These are phyloP conservation scores for Pyricularia sp. DNA, from an alignment of 2,329 filamentous ascomycete species.

Conservation along the genomic window DNA sequence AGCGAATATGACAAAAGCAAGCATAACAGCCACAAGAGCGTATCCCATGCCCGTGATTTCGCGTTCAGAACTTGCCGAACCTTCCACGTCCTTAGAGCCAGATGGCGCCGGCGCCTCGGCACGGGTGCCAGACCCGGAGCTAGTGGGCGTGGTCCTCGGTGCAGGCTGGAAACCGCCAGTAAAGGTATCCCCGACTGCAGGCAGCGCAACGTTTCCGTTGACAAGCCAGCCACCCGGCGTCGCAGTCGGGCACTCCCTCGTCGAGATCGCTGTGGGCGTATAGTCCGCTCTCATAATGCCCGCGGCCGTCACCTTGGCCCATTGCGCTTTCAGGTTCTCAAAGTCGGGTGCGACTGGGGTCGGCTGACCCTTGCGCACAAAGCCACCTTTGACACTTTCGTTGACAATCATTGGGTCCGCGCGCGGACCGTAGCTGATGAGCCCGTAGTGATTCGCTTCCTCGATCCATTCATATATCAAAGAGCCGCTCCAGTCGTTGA, in stretches of 20 bases:
- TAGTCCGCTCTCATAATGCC: conserved; percentile 57
- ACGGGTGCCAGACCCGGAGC: conserved; percentile 11
- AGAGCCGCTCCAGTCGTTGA: conserved; percentile 55
- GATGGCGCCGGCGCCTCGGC: conserved; percentile 10
- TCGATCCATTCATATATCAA: conserved; percentile 88
- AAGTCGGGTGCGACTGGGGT: conserved; percentile 66
- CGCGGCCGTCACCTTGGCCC: conserved; percentile 58
- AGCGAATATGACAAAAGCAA: conserved; percentile 23
- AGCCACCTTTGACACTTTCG: conserved; percentile 50
- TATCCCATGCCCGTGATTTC: conserved; percentile 36
- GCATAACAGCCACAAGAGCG: conserved; percentile 36
- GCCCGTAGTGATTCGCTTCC: conserved; percentile 70
- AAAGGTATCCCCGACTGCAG: conserved; percentile 48
- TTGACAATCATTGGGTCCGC: conserved; percentile 38
- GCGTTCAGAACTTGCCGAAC: conserved; percentile 29
- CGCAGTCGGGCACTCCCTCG: conserved; percentile 56
- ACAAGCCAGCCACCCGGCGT: conserved; percentile 62
- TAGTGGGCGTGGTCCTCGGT: conserved; percentile 6
- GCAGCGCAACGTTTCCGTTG: conserved; percentile 54
- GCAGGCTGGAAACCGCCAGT: conserved; percentile 14
- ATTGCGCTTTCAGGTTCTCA: conserved; percentile 60
- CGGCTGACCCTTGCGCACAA: conserved; percentile 57
- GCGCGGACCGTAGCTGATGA: conserved; percentile 61
- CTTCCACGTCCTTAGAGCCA: conserved; percentile 20
- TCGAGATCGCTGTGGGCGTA: conserved; percentile 39